Base-by-base conservation (phyloP, 495 filamentous ascomycete genomes). In the Aspergillus baeticus region DNA sequence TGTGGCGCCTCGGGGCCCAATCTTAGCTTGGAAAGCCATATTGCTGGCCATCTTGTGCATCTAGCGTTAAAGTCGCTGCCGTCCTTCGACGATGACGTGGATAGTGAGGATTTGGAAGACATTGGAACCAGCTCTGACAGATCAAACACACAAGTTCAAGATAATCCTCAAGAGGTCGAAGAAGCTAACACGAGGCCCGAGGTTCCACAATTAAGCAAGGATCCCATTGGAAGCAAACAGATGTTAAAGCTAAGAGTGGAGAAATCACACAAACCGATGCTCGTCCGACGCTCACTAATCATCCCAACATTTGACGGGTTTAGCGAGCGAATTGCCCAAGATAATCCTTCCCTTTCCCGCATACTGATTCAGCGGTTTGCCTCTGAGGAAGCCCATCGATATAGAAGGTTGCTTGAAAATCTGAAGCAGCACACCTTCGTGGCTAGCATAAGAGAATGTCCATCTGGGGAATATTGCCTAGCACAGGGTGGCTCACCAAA, bases 281-380 rank as follows among this genome's bases (percentile, higher is more conserved):
- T 41, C 7, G 17, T 41, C 15, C n/a, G 7, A 41, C 7, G 6
- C 39, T 10, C 17, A 43, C 20, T 20, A 43, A 17, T 18, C 18
- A 14, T 22, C 17, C 39, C 39, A 22, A 43, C 39, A 13, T 43
- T 43, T 17, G 83, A 85, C 46, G 92, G 92, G 5, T 96, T 96
- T 71, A 84, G 84, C 59, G 74, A 79, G 10, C 90, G 96, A 66
- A 81, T 95, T 17, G 73, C 82, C 56, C 77, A 83, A 58, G 69
- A 91, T 29, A 92, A 92, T 60, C 89, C 91, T 13, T 75, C 77
- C 6, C 68, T 88, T 17, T 77, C 82, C 45, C 79, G 73, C 18
- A 89, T 81, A 65, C 74, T 97, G 59, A 80, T 94, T 17, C 87
- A 93, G 14, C 84, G 93, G 43, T 87, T 96, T 60, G 89, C 87